Base-by-base conservation (phyloP, 108 stramenopile genomes). In the Pseudonitzschia pungens region DNA sequence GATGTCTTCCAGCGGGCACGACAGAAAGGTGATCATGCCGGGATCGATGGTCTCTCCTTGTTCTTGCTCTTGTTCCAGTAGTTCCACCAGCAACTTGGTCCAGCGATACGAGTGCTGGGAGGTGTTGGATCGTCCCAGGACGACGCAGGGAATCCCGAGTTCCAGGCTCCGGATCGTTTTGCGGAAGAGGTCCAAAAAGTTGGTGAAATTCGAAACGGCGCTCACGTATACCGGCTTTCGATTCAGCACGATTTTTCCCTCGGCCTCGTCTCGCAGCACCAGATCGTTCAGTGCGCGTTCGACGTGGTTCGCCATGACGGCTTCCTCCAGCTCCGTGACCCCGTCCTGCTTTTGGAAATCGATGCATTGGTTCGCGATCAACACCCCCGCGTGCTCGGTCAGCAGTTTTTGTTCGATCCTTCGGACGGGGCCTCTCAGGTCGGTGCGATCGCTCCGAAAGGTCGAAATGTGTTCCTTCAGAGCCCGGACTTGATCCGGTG, bases 261-360 rank as follows among this genome's bases (percentile, higher is more conserved):
- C 52, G 32, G 18, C 31, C 74, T 95, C 94, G 36, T 89, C 89
- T 28, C 77, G 41, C 31, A 92, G 72, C 59, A 95, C 69, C 52
- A 78, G 51, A 78, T 95, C 94, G 75, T 91, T 92, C 75, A 92
- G 76, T n/a, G 81, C 85, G 51, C 87, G 80, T 75, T 92, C 94
- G 5, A 92, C 89, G 14, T 69, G 71, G 75, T 89, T 89, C 54
- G 94, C 94, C 88, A 88, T 85, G 63, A 88, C 72, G 36, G 88
- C 63, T 71, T 95, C 94, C 73, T 92, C 94, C 33, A 95, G 87
- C 57, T 95, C 94, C 0, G 91, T 95, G 9, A 92, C 82, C 3
- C 94, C 94, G 76, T 95, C 94, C 73, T 95, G 94, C 76, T 95
- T 95, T 51, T 65, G 65, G 80, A 92, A 95, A 72, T 95, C 94